Base-by-base conservation (phyloP, 2,329 filamentous ascomycete species). In the Biscogniauxia mediterranea region DNA sequence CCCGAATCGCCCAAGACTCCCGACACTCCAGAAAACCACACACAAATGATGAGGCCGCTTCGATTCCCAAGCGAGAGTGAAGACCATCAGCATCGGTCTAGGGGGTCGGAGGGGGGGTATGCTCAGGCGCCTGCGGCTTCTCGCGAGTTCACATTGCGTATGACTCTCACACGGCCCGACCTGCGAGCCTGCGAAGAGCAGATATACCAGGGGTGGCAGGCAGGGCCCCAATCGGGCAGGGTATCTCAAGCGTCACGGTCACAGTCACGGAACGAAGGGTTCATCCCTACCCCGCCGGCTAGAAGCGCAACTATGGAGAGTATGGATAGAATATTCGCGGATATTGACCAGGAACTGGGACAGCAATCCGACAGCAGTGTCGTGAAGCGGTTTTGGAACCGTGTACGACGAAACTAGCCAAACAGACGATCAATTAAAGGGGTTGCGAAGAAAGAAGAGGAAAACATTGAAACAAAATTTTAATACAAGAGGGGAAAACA, bases 71-170 rank as follows among this genome's bases (percentile, higher is more conserved):
- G 74, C 32, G 67, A 71, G 20, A 65, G 68, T 21, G 64, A 62
- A 52, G 61, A 69, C 46, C 64, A 69, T 15, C 62, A 66, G 26
- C 68, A 71, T 57, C 68, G 71, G 42, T 64, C 69, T 60, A 77
- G 77, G 63, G 67, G 69, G n/a, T 71, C 77, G 4, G 73, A 71
- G 46, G 79, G 80, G 46, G 79, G 80, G 60, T 82, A 83, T 68
- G 76, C 79, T 11, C 83, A 85, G 54, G 81, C 80, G 5, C 77
- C 84, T 1, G 78, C 82, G 0, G 82, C 83, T 38, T 89, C 86
- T 59, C 85, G 93, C 38, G 93, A 98, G 75, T 97, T 97, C 93
- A 98, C 95, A 2, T 78, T 98, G 55, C 91, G 93, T 55, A 96
- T 98, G 93, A 98, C 94, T 0, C 83, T 98, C 58, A 98, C 95